Conservation (phyloP, 345 rosid species). For the Iberis pinnata region DNA sequence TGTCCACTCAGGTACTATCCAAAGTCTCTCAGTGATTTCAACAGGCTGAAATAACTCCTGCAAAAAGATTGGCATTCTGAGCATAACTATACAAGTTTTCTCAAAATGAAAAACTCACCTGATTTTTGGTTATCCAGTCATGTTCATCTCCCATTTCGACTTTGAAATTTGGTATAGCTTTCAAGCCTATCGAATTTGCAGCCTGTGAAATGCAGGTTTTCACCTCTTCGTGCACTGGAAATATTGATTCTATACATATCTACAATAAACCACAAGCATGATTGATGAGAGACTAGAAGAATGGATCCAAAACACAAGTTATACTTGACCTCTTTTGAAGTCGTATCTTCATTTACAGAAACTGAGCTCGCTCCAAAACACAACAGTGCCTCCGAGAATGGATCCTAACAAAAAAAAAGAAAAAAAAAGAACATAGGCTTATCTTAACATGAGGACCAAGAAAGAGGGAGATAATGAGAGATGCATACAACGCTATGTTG, state of each 20-base stretch:
- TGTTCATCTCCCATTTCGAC: slow-evolving; percentile 51
- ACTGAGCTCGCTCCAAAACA: slow-evolving; percentile 79
- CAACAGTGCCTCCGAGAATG: slow-evolving; percentile 70
- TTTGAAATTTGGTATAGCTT: slow-evolving; percentile 51
- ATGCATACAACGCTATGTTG: slow-evolving; percentile 42
- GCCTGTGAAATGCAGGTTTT: slow-evolving; percentile 50
- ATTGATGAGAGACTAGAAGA: slow-evolving; percentile 15
- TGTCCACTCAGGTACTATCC: slow-evolving; percentile 85
- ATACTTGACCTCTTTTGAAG: no score
- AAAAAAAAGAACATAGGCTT: not conserved
- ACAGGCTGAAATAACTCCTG: slow-evolving; percentile 76
- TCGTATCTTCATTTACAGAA: slow-evolving; percentile 44
- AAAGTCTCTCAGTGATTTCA: slow-evolving; percentile 58
- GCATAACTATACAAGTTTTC: not conserved
- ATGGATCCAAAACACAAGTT: no score
- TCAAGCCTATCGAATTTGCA: slow-evolving; percentile 64
- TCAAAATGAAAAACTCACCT: slow-evolving; percentile 35
- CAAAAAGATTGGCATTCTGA: slow-evolving; percentile 1
- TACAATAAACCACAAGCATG: slow-evolving; percentile 24
- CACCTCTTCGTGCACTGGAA: slow-evolving; percentile 55
- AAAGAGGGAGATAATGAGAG: not conserved
- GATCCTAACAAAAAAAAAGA: slow-evolving; percentile 42
- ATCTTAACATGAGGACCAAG: not conserved
- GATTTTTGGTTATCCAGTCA: slow-evolving; percentile 68
- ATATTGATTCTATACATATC: slow-evolving; percentile 61